Base-by-base conservation (phyloP, 768 basidiomycete genomes). In the Trametopsis cervina region DNA sequence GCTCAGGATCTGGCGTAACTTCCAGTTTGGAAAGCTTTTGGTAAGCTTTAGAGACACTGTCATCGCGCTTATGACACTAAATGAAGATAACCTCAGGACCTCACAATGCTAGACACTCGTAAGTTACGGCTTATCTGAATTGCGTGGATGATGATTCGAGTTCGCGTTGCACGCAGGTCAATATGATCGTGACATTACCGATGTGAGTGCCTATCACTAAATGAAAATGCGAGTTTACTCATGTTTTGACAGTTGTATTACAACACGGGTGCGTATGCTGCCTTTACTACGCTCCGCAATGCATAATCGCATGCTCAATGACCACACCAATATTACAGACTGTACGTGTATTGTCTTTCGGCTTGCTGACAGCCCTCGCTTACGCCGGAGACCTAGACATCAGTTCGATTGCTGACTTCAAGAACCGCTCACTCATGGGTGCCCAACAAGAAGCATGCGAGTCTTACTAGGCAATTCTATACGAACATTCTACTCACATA, bases 61-160 rank as follows among this genome's bases (percentile, higher is more conserved):
- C 11, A 13, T 46, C 12, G 12, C 6, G 29, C 21, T 24, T 48
- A 24, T 48, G 15, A 44, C 15, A 27, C 42, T 45, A 36, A 45
- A 33, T n/a, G 2, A n/a, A 17, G 3, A 23, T 20, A 15, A 27
- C 21, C 13, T 3, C 9, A 63, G 62, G 78, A 80, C 56, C 59
- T 80, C 55, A 74, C 77, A 9, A 77, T 82, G 77, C 67, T 82
- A 13, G 80, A 82, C 57, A 81, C 80, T 18, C 73, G 80, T 76
- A 47, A 51, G 68, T 57, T 51, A 15, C 22, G 11, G 25, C 40
- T 27, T 49, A 21, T 35, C 33, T 22, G 20, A 10, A 12, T n/a
- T 35, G 15, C 36, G 25, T 11, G 37, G 6, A 4, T 24, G 22
- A 33, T 29, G 11, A 33, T 22, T 44, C 40, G 9, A 42, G 17